Percentiles rank a stretch among this genome's conserved stretches.
phyloP scores from a whole-genome alignment of 371 early-diverging fungal genomes.

The Lichtheimia hyalospora region DNA sequence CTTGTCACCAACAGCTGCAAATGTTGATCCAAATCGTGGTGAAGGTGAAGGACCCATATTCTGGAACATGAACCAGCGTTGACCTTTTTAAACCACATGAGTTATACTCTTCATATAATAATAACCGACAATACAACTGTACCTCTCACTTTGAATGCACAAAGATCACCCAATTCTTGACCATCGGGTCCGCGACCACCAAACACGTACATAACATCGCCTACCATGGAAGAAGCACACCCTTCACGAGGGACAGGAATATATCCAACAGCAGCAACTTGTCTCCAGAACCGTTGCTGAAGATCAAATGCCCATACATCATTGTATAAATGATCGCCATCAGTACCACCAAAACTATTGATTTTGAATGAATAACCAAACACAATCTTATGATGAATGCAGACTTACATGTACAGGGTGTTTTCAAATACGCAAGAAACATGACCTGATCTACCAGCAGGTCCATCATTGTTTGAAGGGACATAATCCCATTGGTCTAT shows the following conservation, averaged over 20 bases:
- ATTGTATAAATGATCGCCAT: constrained; percentile 67
- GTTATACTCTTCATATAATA: no score
- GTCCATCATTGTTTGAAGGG: constrained; percentile 46
- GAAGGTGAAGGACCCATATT: constrained; percentile 69
- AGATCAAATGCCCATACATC: constrained; percentile 78
- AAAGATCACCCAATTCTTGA: constrained; percentile 66
- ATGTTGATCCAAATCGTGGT: constrained; percentile 61
- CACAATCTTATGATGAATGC: constrained; percentile 5
- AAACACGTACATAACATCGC: constrained; percentile 75
- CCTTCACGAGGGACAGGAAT: constrained; percentile 69
- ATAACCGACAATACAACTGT: not conserved
- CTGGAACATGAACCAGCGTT: constrained; percentile 75
- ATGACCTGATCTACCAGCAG: constrained; percentile 62
- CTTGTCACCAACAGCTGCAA: constrained; percentile 61
- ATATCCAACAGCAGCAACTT: constrained; percentile 62
- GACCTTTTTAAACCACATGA: constrained; percentile 22
- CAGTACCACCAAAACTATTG: constrained; percentile 72
- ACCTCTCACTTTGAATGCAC: constrained; percentile 72
- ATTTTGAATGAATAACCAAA: not conserved
- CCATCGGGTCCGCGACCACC: constrained; percentile 69
- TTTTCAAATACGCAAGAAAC: constrained; percentile 52
- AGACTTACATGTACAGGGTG: constrained; percentile 60
- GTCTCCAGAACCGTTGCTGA: constrained; percentile 56
- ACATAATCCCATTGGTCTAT: constrained; percentile 49
- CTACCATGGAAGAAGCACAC: constrained; percentile 66